These are phyloP conservation scores for Porodaedalea pini DNA, from an alignment of 1,284 basidiomycete genomes.

Conservation along the genomic window DNA sequence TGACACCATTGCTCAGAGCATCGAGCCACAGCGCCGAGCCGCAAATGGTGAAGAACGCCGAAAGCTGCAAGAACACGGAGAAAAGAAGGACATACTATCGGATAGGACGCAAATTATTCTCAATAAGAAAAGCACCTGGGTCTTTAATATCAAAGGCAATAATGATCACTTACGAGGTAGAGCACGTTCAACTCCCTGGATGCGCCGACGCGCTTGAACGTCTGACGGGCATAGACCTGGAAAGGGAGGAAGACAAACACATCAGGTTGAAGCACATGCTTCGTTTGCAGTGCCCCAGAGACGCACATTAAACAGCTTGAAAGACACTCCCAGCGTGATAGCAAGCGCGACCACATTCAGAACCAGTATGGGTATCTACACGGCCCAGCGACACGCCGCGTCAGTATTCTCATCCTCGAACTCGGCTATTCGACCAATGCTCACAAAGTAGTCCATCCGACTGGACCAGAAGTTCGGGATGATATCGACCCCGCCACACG, in stretches of 20 bases:
- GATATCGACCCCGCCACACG: conserved; percentile 18
- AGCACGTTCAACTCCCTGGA: conserved; percentile 20
- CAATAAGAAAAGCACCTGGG: neutral
- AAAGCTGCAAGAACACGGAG: conserved; percentile 25
- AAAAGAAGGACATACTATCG: conserved; percentile 23
- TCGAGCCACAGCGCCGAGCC: conserved; percentile 26
- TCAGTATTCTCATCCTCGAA: no score
- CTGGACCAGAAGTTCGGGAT: conserved; percentile 17
- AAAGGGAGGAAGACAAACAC: neutral
- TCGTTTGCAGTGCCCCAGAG: neutral
- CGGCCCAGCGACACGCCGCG: no score
- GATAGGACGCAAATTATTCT: neutral
- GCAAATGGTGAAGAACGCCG: conserved; percentile 26
- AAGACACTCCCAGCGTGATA: conserved; percentile 4
- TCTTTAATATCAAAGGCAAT: no score
- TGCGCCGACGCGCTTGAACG: conserved; percentile 26
- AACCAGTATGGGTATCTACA: conserved; percentile 7
- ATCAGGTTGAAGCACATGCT: no score
- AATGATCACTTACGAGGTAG: conserved; percentile 5
- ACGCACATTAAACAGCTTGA: conserved; percentile 16
- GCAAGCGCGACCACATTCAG: neutral
- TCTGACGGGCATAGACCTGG: conserved; percentile 21
- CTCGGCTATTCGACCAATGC: neutral
- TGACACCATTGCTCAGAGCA: conserved; percentile 20
- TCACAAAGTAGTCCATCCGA: conserved; percentile 15